Percentiles rank a stretch among this genome's conserved stretches.
Evolutionary conservation across 148 eudicot species (phyloP).

Genomic region (Amaranthus cruentus): DNA sequence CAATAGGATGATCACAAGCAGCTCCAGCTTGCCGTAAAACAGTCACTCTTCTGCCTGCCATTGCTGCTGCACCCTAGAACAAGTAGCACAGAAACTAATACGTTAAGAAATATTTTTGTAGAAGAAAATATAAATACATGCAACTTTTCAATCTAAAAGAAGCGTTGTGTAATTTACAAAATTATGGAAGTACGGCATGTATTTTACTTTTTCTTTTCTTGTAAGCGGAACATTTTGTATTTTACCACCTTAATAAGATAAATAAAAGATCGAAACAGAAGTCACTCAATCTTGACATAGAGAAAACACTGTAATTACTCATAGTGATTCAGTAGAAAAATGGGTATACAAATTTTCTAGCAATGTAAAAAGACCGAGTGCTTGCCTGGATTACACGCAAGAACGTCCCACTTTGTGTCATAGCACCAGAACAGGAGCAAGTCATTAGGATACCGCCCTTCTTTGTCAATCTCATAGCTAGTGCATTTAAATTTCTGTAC

Average conservation of each 20-base stretch:
- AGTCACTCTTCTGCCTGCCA: constrained; percentile 65
- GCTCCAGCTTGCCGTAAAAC: constrained; percentile 77
- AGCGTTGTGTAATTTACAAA: too few relatives aligned
- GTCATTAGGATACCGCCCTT: constrained; percentile 87
- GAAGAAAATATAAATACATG: too few relatives aligned
- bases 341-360: neutral
- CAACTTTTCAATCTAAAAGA: too few relatives aligned
- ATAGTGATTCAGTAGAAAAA: too few relatives aligned
- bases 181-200: too few relatives aligned
- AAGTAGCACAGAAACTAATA: neutral
- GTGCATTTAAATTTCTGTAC: constrained; percentile 78
- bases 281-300: too few relatives aligned
- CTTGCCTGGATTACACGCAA: constrained; percentile 69
- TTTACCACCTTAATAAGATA: too few relatives aligned
- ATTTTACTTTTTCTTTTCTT: too few relatives aligned
- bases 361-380: neutral
- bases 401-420: constrained; percentile 90
- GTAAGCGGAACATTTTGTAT: too few relatives aligned
- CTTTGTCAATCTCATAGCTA: constrained; percentile 75
- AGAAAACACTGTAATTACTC: too few relatives aligned
- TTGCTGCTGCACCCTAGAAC: constrained; percentile 74
- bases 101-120: neutral
- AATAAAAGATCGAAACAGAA: too few relatives aligned
- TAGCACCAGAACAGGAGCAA: constrained; percentile 98
- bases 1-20: constrained; percentile 91